Evolutionary conservation across 768 basidiomycete genomes (phyloP).

Genomic region (Naganishia randhawae): DNA sequence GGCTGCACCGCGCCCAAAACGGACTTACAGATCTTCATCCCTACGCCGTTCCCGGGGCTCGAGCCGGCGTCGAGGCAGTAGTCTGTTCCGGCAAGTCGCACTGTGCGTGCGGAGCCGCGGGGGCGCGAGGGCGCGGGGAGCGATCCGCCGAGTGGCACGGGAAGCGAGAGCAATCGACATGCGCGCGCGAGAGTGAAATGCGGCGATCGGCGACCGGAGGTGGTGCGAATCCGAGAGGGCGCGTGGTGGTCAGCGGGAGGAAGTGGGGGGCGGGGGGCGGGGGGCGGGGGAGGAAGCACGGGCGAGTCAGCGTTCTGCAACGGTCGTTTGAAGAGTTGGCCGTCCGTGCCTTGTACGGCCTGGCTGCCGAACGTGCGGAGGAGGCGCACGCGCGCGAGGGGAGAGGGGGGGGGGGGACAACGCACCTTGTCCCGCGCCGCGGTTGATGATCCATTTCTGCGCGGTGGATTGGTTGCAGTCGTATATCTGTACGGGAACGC

Average conservation of each 20-base stretch:
- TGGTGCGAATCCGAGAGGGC: too few species aligned
- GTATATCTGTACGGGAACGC: slow-evolving; percentile 31
- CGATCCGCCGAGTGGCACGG: neutral
- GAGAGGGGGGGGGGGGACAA: neutral
- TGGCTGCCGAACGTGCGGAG: too few species aligned
- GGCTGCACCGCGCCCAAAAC: too few species aligned
- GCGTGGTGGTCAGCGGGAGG: too few species aligned
- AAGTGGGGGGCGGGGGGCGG: too few species aligned
- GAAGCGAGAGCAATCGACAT: neutral
- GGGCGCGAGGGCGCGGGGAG: neutral
- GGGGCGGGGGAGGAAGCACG: too few species aligned
- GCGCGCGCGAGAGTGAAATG: too few species aligned
- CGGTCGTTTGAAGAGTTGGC: too few species aligned
- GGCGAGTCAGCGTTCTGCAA: too few species aligned
- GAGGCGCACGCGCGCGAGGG: neutral
- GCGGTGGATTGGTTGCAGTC: slow-evolving; percentile 34
- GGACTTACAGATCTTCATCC: slow-evolving; percentile 34
- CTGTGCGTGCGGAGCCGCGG: slow-evolving; percentile 27
- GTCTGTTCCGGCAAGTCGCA: slow-evolving; percentile 30
- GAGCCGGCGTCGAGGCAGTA: slow-evolving; percentile 39
- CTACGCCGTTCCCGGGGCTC: slow-evolving; percentile 33
- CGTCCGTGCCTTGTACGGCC: too few species aligned
- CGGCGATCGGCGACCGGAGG: too few species aligned
- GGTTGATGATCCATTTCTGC: slow-evolving; percentile 33
- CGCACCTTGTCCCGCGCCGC: slow-evolving; percentile 21